Percentiles rank a stretch among this genome's conserved stretches.
Evolutionary conservation across 225 moss, liverwort and hornwort species (phyloP).

Genomic region (Bryoerythrophyllum caledonicum): DNA sequence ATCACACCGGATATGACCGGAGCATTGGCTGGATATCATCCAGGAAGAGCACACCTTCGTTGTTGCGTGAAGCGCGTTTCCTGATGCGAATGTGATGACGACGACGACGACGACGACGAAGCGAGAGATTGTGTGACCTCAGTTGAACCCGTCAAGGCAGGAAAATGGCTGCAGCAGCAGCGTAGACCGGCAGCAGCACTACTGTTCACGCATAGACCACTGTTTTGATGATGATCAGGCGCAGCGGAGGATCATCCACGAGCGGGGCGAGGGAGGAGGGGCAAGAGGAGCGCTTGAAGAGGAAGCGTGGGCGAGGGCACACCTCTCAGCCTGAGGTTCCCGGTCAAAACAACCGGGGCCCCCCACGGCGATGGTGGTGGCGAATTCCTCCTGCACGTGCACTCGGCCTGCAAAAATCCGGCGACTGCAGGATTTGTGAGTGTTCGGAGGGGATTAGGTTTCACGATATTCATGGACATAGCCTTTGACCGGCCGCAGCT

Average conservation of each 20-base stretch:
- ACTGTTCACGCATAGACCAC: background rate
- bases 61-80: background rate
- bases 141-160: conserved; percentile 30
- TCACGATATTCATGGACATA: background rate
- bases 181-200: background rate
- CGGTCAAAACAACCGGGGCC: conserved; percentile 24
- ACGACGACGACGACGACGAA: conserved; percentile 3
- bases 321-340: background rate
- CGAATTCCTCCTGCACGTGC: conserved; percentile 28
- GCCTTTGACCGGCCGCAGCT: conserved; percentile 40
- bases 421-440: no score
- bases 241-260: conserved; percentile 5
- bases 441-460: no score
- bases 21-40: no score
- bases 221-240: background rate
- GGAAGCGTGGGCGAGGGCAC: no score
- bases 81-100: background rate
- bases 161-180: conserved; percentile 30
- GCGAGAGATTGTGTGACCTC: conserved; percentile 5
- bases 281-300: background rate
- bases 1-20: no score
- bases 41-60: background rate
- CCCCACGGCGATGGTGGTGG: background rate
- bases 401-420: background rate
- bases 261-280: conserved; percentile 11